Conservation (phyloP, 2,329 filamentous ascomycete genomes). For the Botrytis sinoallii region DNA sequence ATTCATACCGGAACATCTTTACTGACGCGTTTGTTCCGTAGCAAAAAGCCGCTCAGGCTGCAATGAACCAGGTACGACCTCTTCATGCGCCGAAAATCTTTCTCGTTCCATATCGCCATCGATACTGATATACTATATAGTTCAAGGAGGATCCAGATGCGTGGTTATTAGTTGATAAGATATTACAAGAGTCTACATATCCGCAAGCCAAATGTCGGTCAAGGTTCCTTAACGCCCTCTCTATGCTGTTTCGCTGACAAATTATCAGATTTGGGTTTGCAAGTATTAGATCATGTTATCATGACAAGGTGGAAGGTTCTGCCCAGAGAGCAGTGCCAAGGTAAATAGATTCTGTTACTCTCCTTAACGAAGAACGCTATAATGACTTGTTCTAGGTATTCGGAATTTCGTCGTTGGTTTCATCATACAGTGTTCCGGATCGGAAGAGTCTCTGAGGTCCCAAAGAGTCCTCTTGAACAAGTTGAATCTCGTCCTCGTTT, state of each 20-base stretch:
- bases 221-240: not conserved
- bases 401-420: constrained; percentile 99
- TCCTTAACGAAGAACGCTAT: not conserved
- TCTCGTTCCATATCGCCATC: constrained; percentile 8
- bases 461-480: constrained; percentile 95
- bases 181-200: constrained; percentile 88
- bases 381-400: constrained; percentile 62
- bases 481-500: constrained; percentile 94
- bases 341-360: constrained; percentile 43
- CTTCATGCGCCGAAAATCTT: constrained; percentile 26
- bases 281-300: constrained; percentile 97
- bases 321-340: constrained; percentile 92
- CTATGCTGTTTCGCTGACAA: constrained; percentile 25
- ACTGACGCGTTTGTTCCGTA: constrained; percentile 49
- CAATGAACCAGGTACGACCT: constrained; percentile 78
- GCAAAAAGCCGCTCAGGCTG: constrained; percentile 95
- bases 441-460: constrained; percentile 79
- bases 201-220: constrained; percentile 91
- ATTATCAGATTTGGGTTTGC: constrained; percentile 76
- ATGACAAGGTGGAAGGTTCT: constrained; percentile 99
- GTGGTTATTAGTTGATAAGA: constrained; percentile 96
- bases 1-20: constrained; percentile 23
- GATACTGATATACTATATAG: constrained; percentile 46
- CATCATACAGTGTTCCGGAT: constrained; percentile 89
- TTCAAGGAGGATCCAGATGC: constrained; percentile 99